Conservation (phyloP, 2,329 filamentous ascomycete genomes). For the Aspergillus sp. region DNA sequence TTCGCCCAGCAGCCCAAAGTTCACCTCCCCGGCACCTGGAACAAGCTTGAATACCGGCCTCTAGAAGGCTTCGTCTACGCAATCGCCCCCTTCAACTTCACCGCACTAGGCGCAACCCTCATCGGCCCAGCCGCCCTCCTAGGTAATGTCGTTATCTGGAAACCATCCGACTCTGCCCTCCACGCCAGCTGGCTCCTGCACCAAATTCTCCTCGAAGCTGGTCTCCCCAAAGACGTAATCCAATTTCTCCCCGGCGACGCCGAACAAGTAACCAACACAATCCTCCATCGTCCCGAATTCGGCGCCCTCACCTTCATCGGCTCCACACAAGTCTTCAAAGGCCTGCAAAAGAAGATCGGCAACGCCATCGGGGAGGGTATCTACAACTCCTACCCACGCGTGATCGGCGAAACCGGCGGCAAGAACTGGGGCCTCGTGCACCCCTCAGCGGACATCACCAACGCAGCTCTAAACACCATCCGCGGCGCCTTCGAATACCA, state of each 20-base stretch:
- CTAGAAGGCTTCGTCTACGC: conserved; percentile 95
- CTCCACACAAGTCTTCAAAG: conserved; percentile 85
- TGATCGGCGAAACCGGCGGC: conserved; percentile 86
- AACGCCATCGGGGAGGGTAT: conserved; percentile 75
- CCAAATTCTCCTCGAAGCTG: conserved; percentile 85
- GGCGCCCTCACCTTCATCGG: conserved; percentile 91
- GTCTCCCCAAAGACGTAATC: conserved; percentile 82
- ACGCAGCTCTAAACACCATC: conserved; percentile 77
- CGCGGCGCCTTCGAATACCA: conserved; percentile 88
- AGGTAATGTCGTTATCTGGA: conserved; percentile 95
- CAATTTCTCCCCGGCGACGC: conserved; percentile 91
- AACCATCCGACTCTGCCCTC: conserved; percentile 82
- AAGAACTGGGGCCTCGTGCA: conserved; percentile 92
- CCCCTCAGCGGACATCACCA: conserved; percentile 71
- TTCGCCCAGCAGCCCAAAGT: conserved; percentile 79
- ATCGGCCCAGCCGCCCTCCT: conserved; percentile 81
- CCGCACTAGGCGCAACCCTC: conserved; percentile 86
- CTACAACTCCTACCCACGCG: conserved; percentile 81
- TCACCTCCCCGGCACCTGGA: conserved; percentile 62
- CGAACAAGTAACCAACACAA: conserved; percentile 74
- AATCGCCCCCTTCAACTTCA: conserved; percentile 94
- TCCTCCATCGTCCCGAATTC: conserved; percentile 76
- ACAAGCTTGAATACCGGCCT: conserved; percentile 77
- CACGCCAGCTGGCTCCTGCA: conserved; percentile 87
- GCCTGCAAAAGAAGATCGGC: conserved; percentile 82